These are phyloP conservation scores for Rubus parviflorus DNA, from an alignment of 306 rosid species.

Conservation along the genomic window DNA sequence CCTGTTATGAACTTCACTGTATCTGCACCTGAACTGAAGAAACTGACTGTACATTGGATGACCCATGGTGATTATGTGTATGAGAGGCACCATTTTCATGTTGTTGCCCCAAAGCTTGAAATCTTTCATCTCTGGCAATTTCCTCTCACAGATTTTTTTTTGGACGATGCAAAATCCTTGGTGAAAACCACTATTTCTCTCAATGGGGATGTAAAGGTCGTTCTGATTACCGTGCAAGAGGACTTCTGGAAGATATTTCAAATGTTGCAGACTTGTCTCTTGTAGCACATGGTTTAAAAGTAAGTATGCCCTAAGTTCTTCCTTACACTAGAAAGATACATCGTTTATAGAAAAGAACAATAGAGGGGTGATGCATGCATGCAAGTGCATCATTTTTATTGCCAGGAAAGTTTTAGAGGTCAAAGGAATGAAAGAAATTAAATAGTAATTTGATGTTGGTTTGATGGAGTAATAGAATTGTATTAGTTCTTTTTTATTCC, in stretches of 20 bases:
- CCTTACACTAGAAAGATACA: not conserved
- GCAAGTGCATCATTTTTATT: not conserved
- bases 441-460: not conserved
- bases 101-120: slow-evolving; percentile 7
- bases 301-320: not conserved
- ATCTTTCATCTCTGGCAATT: not conserved
- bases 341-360: too few relatives aligned
- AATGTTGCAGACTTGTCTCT: not conserved
- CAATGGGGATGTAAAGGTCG: too few relatives aligned
- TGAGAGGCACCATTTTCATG: not conserved
- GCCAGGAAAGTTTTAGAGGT: not conserved
- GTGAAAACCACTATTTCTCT: not conserved
- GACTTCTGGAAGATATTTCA: not conserved
- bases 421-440: not conserved
- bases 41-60: not conserved
- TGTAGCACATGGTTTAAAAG: not conserved
- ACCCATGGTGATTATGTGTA: not conserved
- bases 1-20: not conserved
- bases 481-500: too few relatives aligned
- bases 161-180: not conserved
- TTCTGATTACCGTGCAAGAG: not conserved
- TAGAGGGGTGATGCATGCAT: too few relatives aligned
- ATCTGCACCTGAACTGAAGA: not conserved
- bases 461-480: too few relatives aligned
- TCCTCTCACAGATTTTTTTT: not conserved